These are phyloP conservation scores for Auricularia sp. DNA, from an alignment of 768 basidiomycete species.

Conservation along the genomic window DNA sequence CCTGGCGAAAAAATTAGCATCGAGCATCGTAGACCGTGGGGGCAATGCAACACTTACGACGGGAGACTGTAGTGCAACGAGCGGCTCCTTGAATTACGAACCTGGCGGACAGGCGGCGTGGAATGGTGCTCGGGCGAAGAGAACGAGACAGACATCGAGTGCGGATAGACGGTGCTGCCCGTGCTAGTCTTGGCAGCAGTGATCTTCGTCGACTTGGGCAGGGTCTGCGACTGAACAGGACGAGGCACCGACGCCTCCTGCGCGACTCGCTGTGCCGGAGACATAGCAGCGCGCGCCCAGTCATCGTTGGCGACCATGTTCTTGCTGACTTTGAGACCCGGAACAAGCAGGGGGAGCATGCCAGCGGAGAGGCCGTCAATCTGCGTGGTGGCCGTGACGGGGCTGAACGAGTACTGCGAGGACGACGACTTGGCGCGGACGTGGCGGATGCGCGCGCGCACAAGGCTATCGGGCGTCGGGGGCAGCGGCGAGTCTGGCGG, in stretches of 20 bases:
- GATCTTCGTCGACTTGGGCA: background rate
- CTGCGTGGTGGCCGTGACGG: conserved; percentile 48
- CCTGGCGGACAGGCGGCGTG: conserved; percentile 39
- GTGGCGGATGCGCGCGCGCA: conserved; percentile 38
- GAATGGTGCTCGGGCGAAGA: conserved; percentile 50
- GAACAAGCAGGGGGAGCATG: conserved; percentile 55
- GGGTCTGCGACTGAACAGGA: background rate
- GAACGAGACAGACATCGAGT: conserved; percentile 22
- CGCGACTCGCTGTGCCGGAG: background rate
- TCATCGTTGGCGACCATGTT: conserved; percentile 45
- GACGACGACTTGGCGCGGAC: conserved; percentile 39
- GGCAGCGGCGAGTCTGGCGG: conserved; percentile 63
- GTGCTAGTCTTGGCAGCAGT: background rate
- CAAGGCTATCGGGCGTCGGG: conserved; percentile 63
- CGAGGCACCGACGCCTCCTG: background rate
- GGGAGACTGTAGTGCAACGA: conserved; percentile 59
- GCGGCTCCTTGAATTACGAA: conserved; percentile 24
- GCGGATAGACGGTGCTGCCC: background rate
- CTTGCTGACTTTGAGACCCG: conserved; percentile 48
- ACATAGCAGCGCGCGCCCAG: conserved; percentile 24
- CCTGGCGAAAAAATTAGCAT: conserved; percentile 25
- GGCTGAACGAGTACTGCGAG: conserved; percentile 52
- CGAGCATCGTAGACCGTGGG: background rate
- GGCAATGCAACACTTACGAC: conserved; percentile 32
- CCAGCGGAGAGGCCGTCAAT: conserved; percentile 64